These are phyloP conservation scores for Periconia sp. DNA, from an alignment of 2,329 filamentous ascomycete genomes.

Conservation along the genomic window DNA sequence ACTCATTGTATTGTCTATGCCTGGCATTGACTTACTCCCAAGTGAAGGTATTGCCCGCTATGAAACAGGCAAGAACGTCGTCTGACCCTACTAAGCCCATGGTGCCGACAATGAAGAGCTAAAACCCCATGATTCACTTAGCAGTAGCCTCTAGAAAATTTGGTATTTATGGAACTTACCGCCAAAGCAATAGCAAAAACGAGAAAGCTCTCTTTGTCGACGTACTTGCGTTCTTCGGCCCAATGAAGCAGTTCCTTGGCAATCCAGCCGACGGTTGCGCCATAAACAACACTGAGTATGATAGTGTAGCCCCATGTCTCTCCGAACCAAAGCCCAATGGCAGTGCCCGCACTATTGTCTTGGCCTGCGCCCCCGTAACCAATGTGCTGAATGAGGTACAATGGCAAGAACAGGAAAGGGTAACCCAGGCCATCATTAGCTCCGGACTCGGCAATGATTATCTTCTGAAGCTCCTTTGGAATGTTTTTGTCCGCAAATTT, in stretches of 20 bases:
- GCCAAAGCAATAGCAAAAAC: conserved; percentile 86
- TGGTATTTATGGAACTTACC: conserved; percentile 49
- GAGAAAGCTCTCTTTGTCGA: conserved; percentile 86
- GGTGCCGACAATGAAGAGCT: conserved; percentile 84
- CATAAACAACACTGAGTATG: conserved; percentile 77
- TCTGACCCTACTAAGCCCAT: conserved; percentile 87
- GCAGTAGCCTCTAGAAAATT: too few relatives aligned
- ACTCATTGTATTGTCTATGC: too few relatives aligned
- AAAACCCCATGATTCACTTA: not conserved
- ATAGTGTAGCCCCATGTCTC: conserved; percentile 88
- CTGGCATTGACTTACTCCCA: conserved; percentile 66
- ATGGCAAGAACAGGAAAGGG: conserved; percentile 82
- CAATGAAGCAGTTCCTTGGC: conserved; percentile 83
- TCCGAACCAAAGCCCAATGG: conserved; percentile 81
- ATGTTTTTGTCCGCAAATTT: conserved; percentile 93
- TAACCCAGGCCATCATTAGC: conserved; percentile 91
- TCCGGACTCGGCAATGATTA: conserved; percentile 71
- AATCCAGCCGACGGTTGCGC: conserved; percentile 77
- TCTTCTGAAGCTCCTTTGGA: conserved; percentile 78
- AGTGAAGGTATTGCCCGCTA: conserved; percentile 88
- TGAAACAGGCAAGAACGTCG: conserved; percentile 89
- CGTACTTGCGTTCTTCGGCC: conserved; percentile 79
- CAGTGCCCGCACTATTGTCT: conserved; percentile 63
- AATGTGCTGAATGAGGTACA: conserved; percentile 82
- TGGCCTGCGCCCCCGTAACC: conserved; percentile 61